Evolutionary conservation across 495 filamentous ascomycete species (phyloP).

Genomic region (Monascus purpureus): DNA sequence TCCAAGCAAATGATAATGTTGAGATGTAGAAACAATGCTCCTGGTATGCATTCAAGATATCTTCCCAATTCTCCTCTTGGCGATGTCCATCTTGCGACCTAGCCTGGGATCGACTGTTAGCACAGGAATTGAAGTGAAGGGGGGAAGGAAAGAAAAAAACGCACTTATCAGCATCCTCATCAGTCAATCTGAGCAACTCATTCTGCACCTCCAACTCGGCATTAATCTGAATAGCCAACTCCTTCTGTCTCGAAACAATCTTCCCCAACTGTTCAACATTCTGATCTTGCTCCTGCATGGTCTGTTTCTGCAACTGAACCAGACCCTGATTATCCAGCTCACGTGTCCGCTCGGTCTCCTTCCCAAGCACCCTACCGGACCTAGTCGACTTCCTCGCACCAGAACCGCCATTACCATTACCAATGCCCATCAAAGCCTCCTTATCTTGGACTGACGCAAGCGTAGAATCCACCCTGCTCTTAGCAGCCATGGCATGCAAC

Average conservation of each 20-base stretch:
- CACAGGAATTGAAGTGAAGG: background rate
- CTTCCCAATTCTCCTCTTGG: constrained; percentile 1
- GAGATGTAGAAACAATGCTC: too few species aligned
- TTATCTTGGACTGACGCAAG: constrained; percentile 43
- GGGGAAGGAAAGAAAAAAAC: constrained; percentile 7
- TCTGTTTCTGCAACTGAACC: constrained; percentile 66
- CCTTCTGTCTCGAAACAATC: constrained; percentile 66
- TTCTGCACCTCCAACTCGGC: constrained; percentile 78
- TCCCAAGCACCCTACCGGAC: constrained; percentile 63
- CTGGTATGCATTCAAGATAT: constrained; percentile 1
- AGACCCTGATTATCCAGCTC: constrained; percentile 87
- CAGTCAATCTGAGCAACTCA: constrained; percentile 59
- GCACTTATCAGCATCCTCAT: constrained; percentile 57
- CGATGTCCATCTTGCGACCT: background rate
- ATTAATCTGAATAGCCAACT: constrained; percentile 75
- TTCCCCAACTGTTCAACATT: constrained; percentile 61
- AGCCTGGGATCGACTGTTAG: background rate
- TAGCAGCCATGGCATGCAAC: constrained; percentile 54
- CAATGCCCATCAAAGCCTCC: constrained; percentile 28
- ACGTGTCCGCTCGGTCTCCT: constrained; percentile 76
- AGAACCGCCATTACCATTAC: constrained; percentile 3
- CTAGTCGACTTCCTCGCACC: constrained; percentile 14
- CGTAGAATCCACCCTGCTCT: constrained; percentile 30
- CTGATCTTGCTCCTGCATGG: constrained; percentile 77
- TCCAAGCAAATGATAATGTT: too few species aligned